phyloP scores from a whole-genome alignment of 805 yeast species.

The Wickerhamiella kazuoi region DNA sequence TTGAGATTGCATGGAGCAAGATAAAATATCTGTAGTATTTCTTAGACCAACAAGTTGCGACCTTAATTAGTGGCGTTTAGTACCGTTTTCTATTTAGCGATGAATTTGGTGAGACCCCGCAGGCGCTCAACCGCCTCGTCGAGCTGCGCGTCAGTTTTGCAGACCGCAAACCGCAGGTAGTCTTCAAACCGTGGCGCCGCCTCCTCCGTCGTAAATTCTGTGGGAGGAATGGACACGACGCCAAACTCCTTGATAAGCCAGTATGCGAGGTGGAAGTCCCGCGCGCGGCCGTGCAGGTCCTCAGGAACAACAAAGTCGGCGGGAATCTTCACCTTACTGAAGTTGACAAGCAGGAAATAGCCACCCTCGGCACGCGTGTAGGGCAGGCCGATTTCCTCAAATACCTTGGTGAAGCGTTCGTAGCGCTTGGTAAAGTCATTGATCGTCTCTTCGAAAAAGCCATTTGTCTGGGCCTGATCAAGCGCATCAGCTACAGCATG shows the following conservation, averaged over 20 bases:
- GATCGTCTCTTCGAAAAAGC: constrained; percentile 57
- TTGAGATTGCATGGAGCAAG: too few relatives aligned
- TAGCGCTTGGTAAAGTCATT: constrained; percentile 54
- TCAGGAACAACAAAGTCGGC: constrained; percentile 51
- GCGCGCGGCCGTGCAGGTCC: constrained; percentile 48
- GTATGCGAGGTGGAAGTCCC: constrained; percentile 75
- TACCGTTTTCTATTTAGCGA: constrained; percentile 20
- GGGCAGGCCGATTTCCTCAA: constrained; percentile 76
- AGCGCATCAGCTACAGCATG: constrained; percentile 78
- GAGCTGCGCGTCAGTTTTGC: constrained; percentile 73
- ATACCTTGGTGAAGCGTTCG: constrained; percentile 50
- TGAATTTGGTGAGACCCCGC: constrained; percentile 47
- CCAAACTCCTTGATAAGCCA: constrained; percentile 90
- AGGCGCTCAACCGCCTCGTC: constrained; percentile 69
- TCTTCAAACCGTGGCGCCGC: constrained; percentile 66
- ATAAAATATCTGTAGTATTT: too few relatives aligned
- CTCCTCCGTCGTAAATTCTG: constrained; percentile 68
- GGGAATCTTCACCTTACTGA: constrained; percentile 68
- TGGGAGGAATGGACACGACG: constrained; percentile 91
- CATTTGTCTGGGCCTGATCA: constrained; percentile 36
- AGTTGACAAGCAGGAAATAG: constrained; percentile 77
- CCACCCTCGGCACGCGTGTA: constrained; percentile 90
- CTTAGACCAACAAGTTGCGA: too few relatives aligned
- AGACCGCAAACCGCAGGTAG: constrained; percentile 82
- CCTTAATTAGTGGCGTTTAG: too few relatives aligned